Conservation (phyloP, 2,329 filamentous ascomycete species). For the Penicillium aurantiogriseum region DNA sequence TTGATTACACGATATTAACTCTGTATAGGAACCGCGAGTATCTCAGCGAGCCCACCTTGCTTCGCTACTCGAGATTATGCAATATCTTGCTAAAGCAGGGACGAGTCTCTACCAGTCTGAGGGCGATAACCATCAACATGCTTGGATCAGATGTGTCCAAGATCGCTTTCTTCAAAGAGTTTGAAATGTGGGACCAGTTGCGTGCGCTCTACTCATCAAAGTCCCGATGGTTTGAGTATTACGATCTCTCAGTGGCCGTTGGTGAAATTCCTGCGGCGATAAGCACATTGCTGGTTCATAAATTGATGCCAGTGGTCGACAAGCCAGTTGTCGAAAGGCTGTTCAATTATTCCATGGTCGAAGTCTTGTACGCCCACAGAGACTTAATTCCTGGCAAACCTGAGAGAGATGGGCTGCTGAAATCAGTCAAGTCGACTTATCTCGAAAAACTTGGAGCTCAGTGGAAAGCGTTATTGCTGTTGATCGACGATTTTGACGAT, state of each 20-base stretch:
- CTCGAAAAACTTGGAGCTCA: slow-evolving; percentile 2
- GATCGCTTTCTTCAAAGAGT: slow-evolving; percentile 19
- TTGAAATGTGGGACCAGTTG: slow-evolving; percentile 19
- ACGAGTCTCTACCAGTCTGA: slow-evolving; percentile 17
- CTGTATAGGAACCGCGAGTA: slow-evolving; percentile 5
- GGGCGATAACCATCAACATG: slow-evolving; percentile 15
- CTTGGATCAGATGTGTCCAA: slow-evolving; percentile 17
- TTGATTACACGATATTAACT: not conserved
- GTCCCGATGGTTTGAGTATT: slow-evolving; percentile 13
- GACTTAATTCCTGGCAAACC: not conserved
- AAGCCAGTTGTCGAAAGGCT: not conserved
- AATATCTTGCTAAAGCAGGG: slow-evolving; percentile 21
- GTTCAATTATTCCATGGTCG: slow-evolving; percentile 4
- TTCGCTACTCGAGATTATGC: slow-evolving; percentile 19
- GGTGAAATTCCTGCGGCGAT: slow-evolving; percentile 12
- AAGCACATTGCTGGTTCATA: slow-evolving; percentile 1
- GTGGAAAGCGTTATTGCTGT: not conserved
- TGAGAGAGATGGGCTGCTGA: slow-evolving; percentile 1
- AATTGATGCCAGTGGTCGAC: slow-evolving; percentile 4
- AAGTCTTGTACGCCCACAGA: not conserved
- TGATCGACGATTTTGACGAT: not conserved
- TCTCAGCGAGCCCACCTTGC: slow-evolving; percentile 1
- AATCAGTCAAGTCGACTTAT: not conserved
- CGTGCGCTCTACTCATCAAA: slow-evolving; percentile 8
- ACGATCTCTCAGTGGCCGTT: slow-evolving; percentile 8